Evolutionary conservation across 1,284 basidiomycete genomes (phyloP), one percentile per base, ranked within the genome.

Genomic region (Melanopsichium pennsylvanicum): DNA sequence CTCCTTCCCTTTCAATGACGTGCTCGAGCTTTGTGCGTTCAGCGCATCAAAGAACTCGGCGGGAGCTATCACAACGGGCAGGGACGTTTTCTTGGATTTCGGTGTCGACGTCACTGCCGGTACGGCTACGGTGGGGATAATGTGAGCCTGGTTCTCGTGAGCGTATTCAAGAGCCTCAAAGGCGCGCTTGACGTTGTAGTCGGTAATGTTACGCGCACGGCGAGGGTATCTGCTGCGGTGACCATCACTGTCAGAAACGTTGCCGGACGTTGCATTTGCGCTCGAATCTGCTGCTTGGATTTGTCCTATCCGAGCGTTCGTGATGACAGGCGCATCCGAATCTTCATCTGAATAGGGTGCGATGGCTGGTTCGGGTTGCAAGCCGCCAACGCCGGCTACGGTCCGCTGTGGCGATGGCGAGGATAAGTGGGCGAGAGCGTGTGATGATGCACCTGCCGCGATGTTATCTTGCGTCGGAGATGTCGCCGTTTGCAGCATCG

Each of bases 151-250:
- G 7, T 32, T 19, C 10, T 26, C 32, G 15, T 39, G 41, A 1
- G 19, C 21, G 19, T 22, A 35, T 15, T 63, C 52, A 19, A 23
- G 48, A 8, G 44, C 33, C 31, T 63, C 60, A 16, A 57, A 63
- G 5, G 44, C 29, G 21, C 52, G 60, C 31, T 27, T 39, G 21
- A 63, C 19, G 27, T 63, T 63, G 52, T 63, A 63, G 44, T 63
- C 60, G 16, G 48, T 52, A 21, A 63, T 44, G 18, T 46, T 52
- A 31, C 54, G 60, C 6, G 60, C 47, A 19, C 60, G 52, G 32
- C 40, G 42, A 2, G 60, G 60, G n/a, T 63, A 63, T 18, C 60
- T 40, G 21, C 25, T 27, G 18, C 59, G 59, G 6, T 46, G 47
- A n/a, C 34, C 39, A 7, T 56, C 48, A 32, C 60, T 57, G 8